Conservation (phyloP, 2,329 filamentous ascomycete species). For the Talaromyces piceae region DNA sequence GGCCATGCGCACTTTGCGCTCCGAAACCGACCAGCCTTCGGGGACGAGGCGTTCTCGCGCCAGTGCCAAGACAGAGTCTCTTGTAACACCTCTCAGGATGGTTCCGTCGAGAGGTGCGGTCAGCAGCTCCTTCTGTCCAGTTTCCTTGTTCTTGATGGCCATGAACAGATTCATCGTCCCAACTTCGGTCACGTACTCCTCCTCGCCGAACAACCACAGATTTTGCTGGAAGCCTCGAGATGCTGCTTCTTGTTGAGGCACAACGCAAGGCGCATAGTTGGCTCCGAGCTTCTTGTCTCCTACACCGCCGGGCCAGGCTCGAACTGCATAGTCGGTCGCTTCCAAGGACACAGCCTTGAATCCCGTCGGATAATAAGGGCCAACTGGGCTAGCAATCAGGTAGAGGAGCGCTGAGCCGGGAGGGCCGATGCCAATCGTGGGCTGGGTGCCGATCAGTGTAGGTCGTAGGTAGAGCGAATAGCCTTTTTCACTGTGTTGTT, state of each 20-base stretch:
- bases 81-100: constrained; percentile 88
- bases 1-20: constrained; percentile 88
- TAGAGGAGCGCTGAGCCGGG: constrained; percentile 87
- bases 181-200: constrained; percentile 94
- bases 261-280: constrained; percentile 98
- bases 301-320: constrained; percentile 95
- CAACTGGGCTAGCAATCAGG: constrained; percentile 92
- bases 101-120: constrained; percentile 96
- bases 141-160: constrained; percentile 74
- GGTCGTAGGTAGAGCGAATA: constrained; percentile 95
- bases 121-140: constrained; percentile 82
- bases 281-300: constrained; percentile 98
- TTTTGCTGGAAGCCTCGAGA: constrained; percentile 95
- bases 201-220: constrained; percentile 91
- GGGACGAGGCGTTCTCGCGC: constrained; percentile 75
- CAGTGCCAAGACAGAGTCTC: constrained; percentile 81
- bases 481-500: constrained; percentile 52
- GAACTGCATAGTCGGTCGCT: constrained; percentile 92
- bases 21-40: constrained; percentile 79
- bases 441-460: constrained; percentile 95
- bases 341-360: constrained; percentile 97
- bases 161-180: constrained; percentile 99
- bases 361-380: constrained; percentile 95
- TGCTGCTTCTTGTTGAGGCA: constrained; percentile 90
- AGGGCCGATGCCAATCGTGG: constrained; percentile 85